A percentile compares a stretch with the other conserved stretches of the same genome.
These are phyloP conservation scores for Fusarium acutatum DNA, from an alignment of 2,329 filamentous ascomycete species.

Conservation along the genomic window DNA sequence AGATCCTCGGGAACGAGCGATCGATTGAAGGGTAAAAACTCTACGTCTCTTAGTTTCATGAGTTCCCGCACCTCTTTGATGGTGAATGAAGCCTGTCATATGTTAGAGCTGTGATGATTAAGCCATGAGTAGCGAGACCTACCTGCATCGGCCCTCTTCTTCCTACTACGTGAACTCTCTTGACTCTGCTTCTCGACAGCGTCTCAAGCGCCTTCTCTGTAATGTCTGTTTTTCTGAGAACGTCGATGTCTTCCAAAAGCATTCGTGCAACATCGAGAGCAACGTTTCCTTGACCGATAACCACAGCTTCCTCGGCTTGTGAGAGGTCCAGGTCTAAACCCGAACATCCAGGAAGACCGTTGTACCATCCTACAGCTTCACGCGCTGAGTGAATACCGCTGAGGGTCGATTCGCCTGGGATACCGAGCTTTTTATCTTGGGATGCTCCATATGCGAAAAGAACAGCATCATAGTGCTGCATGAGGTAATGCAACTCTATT, in stretches of 20 bases:
- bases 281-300: constrained; percentile 96
- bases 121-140: constrained; percentile 33
- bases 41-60: constrained; percentile 76
- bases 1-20: constrained; percentile 73
- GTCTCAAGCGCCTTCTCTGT: constrained; percentile 81
- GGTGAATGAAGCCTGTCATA: constrained; percentile 80
- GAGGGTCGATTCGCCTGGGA: constrained; percentile 79
- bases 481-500: constrained; percentile 73
- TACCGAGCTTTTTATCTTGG: constrained; percentile 78
- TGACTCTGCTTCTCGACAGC: constrained; percentile 76
- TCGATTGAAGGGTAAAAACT: constrained; percentile 74
- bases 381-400: constrained; percentile 85
- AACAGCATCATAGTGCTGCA: constrained; percentile 89
- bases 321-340: constrained; percentile 77
- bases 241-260: constrained; percentile 78
- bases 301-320: constrained; percentile 80
- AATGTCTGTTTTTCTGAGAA: constrained; percentile 85
- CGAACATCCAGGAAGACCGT: constrained; percentile 86
- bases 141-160: constrained; percentile 89
- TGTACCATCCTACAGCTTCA: constrained; percentile 98
- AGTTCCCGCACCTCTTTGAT: constrained; percentile 95
- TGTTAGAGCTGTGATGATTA: background rate
- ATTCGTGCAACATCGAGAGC: constrained; percentile 93
- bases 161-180: constrained; percentile 85
- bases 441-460: constrained; percentile 93